Evolutionary conservation across 805 yeast species (phyloP), one percentile per base, ranked within the genome.

Genomic region (Metschnikowia shivogae): DNA sequence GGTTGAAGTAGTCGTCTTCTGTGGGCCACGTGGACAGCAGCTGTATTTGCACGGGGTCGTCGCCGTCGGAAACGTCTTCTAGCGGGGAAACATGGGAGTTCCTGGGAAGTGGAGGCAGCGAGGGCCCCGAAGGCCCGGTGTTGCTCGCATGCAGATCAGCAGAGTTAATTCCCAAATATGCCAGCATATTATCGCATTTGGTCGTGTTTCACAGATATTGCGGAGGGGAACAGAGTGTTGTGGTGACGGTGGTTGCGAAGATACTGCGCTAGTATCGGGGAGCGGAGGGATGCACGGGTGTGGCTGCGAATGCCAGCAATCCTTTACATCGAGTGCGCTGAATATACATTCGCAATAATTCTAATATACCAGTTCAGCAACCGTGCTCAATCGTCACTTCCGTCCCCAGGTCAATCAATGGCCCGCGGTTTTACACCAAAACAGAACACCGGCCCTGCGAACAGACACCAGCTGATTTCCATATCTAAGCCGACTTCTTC

Each of bases 401-500:
- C 4, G 26, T 22, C 26, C 8, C 8, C 8, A 6, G 26, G 8
- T 22, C 26, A 7, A 22, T 22, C 26, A 22, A 22, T 22, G 26
- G 26, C 26, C 26, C 26, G 4, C 3, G 26, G 26, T 22, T 7
- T 22, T 22, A 22, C 26, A 22, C 26, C 3, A 22, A 22, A 22
- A 22, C 8, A 22, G 26, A 22, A 22, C 26, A 22, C 26, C 8
- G 26, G 26, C 26, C 2, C 26, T 22, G 26, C 26, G 8, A 22
- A 22, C 26, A 22, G 26, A 22, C 26, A 22, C 26, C 26, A 22
- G 26, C 4, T 5, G 8, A 2, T 17, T 22, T 22, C 26, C 8
- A 22, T 19, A 8, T 30, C 34, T 47, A 50, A 14, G 50, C 44
- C 2, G 49, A n/a, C 45, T 50, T 48, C 28, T 52, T 44, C 52